Conservation (phyloP, 1,284 basidiomycete species). For the Peniophora sp. region DNA sequence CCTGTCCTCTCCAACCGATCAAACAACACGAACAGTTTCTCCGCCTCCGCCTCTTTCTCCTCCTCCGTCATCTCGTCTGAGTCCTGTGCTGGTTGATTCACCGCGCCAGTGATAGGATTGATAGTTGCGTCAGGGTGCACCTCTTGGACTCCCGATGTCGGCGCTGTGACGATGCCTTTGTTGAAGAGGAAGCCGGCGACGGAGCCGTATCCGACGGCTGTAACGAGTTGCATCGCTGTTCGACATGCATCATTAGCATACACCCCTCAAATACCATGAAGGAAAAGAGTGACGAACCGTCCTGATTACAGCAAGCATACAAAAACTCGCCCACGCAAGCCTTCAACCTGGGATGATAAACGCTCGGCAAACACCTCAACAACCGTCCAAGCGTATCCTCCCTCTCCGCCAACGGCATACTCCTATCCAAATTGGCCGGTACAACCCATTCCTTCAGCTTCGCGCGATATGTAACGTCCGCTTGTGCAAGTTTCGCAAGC, state of each 20-base stretch:
- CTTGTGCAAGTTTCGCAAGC: conserved; percentile 59
- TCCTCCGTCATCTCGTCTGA: conserved; percentile 76
- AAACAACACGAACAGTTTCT: conserved; percentile 84
- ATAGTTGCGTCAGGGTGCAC: conserved; percentile 41
- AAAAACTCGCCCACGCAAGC: conserved; percentile 80
- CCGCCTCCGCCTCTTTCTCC: conserved; percentile 87
- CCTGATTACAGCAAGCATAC: conserved; percentile 71
- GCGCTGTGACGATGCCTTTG: conserved; percentile 67
- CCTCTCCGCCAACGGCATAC: conserved; percentile 63
- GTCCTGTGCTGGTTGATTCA: conserved; percentile 27
- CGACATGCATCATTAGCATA: conserved; percentile 2
- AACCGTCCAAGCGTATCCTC: conserved; percentile 70
- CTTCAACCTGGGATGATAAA: conserved; percentile 67
- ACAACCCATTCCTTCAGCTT: conserved; percentile 61
- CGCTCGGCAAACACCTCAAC: conserved; percentile 67
- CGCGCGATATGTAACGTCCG: conserved; percentile 46
- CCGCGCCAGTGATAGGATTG: conserved; percentile 76
- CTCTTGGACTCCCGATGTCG: conserved; percentile 24
- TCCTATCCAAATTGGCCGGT: conserved; percentile 74
- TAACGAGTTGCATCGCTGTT: conserved; percentile 58
- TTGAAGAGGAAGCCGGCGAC: conserved; percentile 89
- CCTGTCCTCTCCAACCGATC: conserved; percentile 77
- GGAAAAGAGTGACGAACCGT: conserved; percentile 45
- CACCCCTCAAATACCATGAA: conserved; percentile 1
- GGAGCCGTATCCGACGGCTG: conserved; percentile 85